Percentiles rank a stretch among this genome's conserved stretches.
Evolutionary conservation across 2,329 filamentous ascomycete genomes (phyloP).

Genomic region (Xylariaceae sp.): DNA sequence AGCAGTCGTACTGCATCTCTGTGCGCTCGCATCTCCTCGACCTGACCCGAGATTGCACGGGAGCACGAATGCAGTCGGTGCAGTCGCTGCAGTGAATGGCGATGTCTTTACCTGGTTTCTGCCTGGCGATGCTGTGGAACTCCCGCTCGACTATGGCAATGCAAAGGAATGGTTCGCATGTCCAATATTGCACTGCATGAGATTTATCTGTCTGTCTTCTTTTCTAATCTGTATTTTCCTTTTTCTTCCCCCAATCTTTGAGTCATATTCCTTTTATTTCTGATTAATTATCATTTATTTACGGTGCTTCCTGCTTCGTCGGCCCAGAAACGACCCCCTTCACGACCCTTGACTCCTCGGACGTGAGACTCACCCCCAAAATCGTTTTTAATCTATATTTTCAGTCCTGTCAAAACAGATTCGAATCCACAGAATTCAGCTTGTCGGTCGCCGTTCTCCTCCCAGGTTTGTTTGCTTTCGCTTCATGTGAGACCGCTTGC

Average conservation of each 20-base stretch:
- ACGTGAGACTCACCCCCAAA: no score
- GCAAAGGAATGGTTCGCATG: not conserved
- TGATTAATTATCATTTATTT: not conserved
- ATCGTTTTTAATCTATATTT: no score
- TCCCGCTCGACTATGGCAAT: not conserved
- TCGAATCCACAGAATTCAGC: no score
- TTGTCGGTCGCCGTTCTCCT: not conserved
- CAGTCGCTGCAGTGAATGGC: not conserved
- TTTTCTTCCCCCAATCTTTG: not conserved
- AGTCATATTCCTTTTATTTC: not conserved
- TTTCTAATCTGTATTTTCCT: not conserved
- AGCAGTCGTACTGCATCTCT: not conserved
- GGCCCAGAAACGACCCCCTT: no score
- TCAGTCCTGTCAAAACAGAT: no score
- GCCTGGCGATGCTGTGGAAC: constrained; percentile 11
- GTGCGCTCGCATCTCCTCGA: not conserved
- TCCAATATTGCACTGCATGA: not conserved
- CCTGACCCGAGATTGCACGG: not conserved
- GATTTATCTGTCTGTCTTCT: not conserved
- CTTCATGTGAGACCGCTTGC: not conserved
- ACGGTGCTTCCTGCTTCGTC: not conserved
- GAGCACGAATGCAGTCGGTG: not conserved
- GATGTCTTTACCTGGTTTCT: not conserved
- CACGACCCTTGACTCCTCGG: no score
- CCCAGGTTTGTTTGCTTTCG: not conserved